Percentiles rank a stretch among this genome's conserved stretches.
phyloP scores from a whole-genome alignment of 1,139 yeast genomes.

The Yamadazyma songkhlaensis region DNA sequence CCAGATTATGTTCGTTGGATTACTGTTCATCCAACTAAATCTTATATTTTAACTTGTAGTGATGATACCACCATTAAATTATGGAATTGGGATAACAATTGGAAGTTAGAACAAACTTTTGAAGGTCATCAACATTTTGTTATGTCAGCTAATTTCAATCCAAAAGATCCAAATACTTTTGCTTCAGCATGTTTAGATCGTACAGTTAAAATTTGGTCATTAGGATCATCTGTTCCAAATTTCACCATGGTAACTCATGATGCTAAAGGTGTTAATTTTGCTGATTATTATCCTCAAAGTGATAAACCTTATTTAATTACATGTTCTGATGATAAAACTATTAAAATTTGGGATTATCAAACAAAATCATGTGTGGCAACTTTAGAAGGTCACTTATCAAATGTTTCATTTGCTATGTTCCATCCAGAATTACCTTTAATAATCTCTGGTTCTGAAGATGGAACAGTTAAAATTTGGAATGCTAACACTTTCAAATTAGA shows the following conservation, averaged over 20 bases:
- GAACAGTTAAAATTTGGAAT: constrained; percentile 77
- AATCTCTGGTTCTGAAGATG: constrained; percentile 81
- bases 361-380: constrained; percentile 95
- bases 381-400: constrained; percentile 87
- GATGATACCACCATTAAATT: constrained; percentile 90
- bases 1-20: constrained; percentile 93
- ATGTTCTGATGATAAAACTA: constrained; percentile 86
- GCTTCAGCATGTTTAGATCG: constrained; percentile 96
- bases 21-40: constrained; percentile 92
- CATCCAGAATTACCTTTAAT: constrained; percentile 94
- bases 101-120: constrained; percentile 87
- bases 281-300: constrained; percentile 93
- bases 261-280: constrained; percentile 90
- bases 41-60: constrained; percentile 82
- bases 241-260: constrained; percentile 91
- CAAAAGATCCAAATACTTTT: constrained; percentile 96
- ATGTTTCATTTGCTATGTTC: constrained; percentile 94
- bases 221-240: constrained; percentile 87
- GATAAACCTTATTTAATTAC: constrained; percentile 96
- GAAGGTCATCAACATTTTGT: constrained; percentile 97
- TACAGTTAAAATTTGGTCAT: constrained; percentile 94
- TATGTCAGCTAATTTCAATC: constrained; percentile 92
- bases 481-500: constrained; percentile 80
- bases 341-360: constrained; percentile 96
- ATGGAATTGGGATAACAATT: constrained; percentile 96